Evolutionary conservation across 108 stramenopile species (phyloP), one percentile per base, ranked within the genome.

Genomic region (Tribonema minus): DNA sequence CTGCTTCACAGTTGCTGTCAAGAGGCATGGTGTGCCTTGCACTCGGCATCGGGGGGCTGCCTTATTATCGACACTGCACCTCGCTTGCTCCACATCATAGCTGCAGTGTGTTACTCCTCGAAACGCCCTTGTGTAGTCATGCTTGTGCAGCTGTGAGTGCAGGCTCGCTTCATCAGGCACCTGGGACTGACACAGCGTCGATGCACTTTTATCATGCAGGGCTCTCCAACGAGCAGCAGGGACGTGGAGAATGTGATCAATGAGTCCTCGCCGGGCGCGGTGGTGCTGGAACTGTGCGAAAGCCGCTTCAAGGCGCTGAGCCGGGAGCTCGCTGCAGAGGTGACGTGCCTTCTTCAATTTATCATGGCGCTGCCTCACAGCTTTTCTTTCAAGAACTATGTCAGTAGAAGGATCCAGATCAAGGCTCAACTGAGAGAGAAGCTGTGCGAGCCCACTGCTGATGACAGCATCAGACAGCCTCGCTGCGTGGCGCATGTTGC

Each of bases 231-330:
- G 0, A 68, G 67, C 3, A 32, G 77, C 3, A 41, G 77, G 23
- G 77, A 78, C 39, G 77, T 78, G 7, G 37, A 38, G 67, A 40
- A 37, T 2, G 58, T 78, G 4, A 39, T 78, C 25, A 41, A 78
- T 4, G 41, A 31, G 40, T 38, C 46, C 0, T 27, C 60, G 20
- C 77, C 77, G 1, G 77, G 59, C 38, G 67, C 77, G 26, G 77
- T 78, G 30, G 77, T 78, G 31, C 32, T 78, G 25, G 77, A 78
- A 64, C 58, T 78, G 2, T 78, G 77, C 30, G 67, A 68, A 58
- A 69, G 66, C 68, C 67, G 77, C 2, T 66, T 68, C 37, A 33
- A 36, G 37, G 35, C 77, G 27, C 77, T 78, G 9, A 67, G 61
- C 58, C 35, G 54, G 27, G 68, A 78, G 36, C 67, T 78, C 46